Conservation (phyloP, 2,329 filamentous ascomycete genomes). For the Massarina eburnea region DNA sequence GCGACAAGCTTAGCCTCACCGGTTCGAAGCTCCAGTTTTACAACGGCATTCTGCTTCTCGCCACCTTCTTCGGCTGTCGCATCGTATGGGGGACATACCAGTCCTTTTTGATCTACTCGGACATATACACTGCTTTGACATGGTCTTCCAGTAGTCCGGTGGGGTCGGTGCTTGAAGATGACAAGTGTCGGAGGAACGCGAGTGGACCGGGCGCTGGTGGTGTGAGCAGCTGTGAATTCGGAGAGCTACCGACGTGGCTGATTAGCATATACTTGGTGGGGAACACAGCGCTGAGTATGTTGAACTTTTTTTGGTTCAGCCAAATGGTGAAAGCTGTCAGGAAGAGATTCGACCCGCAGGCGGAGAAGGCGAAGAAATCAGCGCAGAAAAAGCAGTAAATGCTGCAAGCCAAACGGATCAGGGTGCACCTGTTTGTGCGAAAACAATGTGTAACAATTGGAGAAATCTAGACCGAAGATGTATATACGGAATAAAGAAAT, state of each 20-base stretch:
- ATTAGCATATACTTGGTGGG: constrained; percentile 67
- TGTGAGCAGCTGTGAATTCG: constrained; percentile 22
- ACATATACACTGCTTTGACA: constrained; percentile 59
- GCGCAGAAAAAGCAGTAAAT: background rate
- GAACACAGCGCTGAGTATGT: constrained; percentile 70
- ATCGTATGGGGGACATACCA: constrained; percentile 77
- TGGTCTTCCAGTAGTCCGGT: constrained; percentile 16
- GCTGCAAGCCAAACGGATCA: no score
- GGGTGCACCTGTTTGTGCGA: no score
- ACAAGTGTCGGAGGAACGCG: constrained; percentile 52
- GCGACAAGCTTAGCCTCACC: constrained; percentile 79
- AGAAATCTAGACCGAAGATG: no score
- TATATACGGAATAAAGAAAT: no score
- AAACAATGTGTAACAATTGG: no score
- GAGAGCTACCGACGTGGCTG: constrained; percentile 66
- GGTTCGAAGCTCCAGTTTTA: constrained; percentile 73
- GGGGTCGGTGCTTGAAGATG: constrained; percentile 23
- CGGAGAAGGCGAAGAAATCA: constrained; percentile 25
- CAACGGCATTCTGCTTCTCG: constrained; percentile 72
- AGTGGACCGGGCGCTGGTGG: constrained; percentile 21
- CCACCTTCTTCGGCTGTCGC: constrained; percentile 74
- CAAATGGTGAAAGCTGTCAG: constrained; percentile 83
- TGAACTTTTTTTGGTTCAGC: constrained; percentile 83
- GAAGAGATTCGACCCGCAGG: constrained; percentile 65
- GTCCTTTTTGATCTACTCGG: constrained; percentile 63